phyloP scores from a whole-genome alignment of 2,329 filamentous ascomycete species.

The Teratosphaeria nubilosa region DNA sequence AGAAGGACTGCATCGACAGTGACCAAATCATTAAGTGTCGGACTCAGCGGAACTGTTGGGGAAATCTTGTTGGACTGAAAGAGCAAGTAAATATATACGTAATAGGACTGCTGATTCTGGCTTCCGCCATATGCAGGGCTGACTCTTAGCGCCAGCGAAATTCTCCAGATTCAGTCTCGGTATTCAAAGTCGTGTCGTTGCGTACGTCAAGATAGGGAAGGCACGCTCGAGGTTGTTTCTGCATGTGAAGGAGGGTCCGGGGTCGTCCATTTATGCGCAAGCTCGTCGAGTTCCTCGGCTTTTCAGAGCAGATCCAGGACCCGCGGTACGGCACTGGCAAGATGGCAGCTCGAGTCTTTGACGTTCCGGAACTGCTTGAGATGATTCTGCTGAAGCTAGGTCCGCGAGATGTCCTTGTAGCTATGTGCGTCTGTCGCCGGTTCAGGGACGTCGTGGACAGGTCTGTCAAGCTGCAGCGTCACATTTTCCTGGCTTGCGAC shows the following conservation, averaged over 20 bases:
- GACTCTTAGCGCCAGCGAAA: neutral
- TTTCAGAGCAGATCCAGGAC: neutral
- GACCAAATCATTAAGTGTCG: too few relatives aligned
- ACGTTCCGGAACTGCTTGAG: slow-evolving; percentile 6
- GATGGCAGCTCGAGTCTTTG: neutral
- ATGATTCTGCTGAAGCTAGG: slow-evolving; percentile 2
- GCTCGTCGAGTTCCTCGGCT: neutral
- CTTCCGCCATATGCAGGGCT: too few relatives aligned
- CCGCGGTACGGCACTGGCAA: neutral
- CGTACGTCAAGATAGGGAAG: neutral
- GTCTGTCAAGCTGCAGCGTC: neutral
- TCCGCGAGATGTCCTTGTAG: neutral
- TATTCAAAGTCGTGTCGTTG: neutral
- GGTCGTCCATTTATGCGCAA: neutral
- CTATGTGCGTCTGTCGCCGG: neutral
- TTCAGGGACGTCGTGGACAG: neutral
- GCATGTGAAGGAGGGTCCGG: slow-evolving; percentile 22
- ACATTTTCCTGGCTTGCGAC: neutral
- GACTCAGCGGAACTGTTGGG: too few relatives aligned
- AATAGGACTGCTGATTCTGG: too few relatives aligned
- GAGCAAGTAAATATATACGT: too few relatives aligned
- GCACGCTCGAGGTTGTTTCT: too few relatives aligned
- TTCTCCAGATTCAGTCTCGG: neutral
- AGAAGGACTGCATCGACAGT: too few relatives aligned
- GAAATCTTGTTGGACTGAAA: too few relatives aligned